Evolutionary conservation across 2,329 filamentous ascomycete genomes (phyloP), one percentile per base, ranked within the genome.

Genomic region (Colletotrichum coccodes): DNA sequence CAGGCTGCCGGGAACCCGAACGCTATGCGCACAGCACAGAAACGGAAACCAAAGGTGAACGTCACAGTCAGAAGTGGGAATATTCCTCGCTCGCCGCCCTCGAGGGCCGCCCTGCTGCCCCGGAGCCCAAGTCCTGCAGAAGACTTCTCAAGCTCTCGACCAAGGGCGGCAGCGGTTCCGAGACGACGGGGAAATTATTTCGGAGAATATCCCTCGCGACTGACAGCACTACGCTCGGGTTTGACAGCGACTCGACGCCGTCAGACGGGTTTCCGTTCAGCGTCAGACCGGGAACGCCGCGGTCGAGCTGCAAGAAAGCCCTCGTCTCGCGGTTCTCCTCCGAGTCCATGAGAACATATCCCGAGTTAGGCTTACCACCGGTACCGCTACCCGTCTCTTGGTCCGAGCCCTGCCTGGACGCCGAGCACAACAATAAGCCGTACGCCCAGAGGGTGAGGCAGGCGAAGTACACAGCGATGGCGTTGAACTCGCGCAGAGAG

Each of bases 381-480:
- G 32, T 50, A 16, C 61, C 40, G 14, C 30, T 28, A 6, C 58
- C 54, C 6, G 42, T 38, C 7, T 60, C 57, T 32, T 40, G 66
- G 23, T 65, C 66, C 26, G 62, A 60, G 9, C 54, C 62, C 16
- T 66, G 61, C 14, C 57, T 44, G 7, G 63, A 42, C 4, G 57
- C 36, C 14, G 67, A 58, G 46, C 57, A 61, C 3, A 57, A 68
- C 4, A 71, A 49, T 23, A 72, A 28, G 6, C 70, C 61, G 54
- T 68, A 77, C 0, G 74, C 74, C 74, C 75, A 76, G 5, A 79
- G 75, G 0, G 75, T 73, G 3, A 77, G 60, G 11, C 72, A 75
- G 0, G 77, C 76, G 30, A 76, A 74, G 11, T 77, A 78, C 0
- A 79, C 47, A 0, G 76, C 74, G 18, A 76, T 75, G 0, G 75